These are phyloP conservation scores for Malassezia japonica DNA, from an alignment of 1,284 basidiomycete species.

Conservation along the genomic window DNA sequence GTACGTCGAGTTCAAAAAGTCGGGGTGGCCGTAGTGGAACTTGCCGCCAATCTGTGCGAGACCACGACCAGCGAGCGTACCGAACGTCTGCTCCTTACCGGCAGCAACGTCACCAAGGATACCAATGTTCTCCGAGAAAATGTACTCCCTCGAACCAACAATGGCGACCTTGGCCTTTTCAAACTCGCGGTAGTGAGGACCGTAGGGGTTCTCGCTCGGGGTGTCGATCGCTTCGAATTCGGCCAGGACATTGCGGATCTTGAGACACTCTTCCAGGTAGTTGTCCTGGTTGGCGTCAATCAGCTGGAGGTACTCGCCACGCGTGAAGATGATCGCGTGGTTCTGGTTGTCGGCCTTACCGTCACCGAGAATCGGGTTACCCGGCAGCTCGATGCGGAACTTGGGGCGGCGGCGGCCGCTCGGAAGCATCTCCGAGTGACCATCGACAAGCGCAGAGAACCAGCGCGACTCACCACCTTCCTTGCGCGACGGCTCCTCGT, in stretches of 20 bases:
- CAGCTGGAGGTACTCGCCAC: slow-evolving; percentile 95
- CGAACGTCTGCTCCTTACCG: slow-evolving; percentile 99
- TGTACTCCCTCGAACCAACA: slow-evolving; percentile 96
- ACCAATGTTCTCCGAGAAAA: slow-evolving; percentile 99
- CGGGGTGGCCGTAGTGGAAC: slow-evolving; percentile 95
- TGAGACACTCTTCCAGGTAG: slow-evolving; percentile 97
- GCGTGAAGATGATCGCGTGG: slow-evolving; percentile 97
- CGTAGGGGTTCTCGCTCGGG: slow-evolving; percentile 80
- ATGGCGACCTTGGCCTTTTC: slow-evolving; percentile 84
- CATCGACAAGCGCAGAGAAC: slow-evolving; percentile 92
- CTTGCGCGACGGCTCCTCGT: slow-evolving; percentile 82
- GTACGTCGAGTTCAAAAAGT: slow-evolving; percentile 95
- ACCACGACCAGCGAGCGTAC: slow-evolving; percentile 85
- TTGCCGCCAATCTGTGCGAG: slow-evolving; percentile 97
- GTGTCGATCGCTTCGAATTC: slow-evolving; percentile 93
- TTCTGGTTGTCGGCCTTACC: slow-evolving; percentile 99
- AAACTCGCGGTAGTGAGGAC: slow-evolving; percentile 59
- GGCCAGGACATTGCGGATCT: slow-evolving; percentile 94
- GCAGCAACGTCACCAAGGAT: slow-evolving; percentile 96
- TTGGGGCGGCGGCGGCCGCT: slow-evolving; percentile 84
- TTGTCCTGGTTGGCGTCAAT: slow-evolving; percentile 99
- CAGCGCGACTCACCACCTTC: slow-evolving; percentile 90
- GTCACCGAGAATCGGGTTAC: slow-evolving; percentile 96
- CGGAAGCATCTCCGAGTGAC: slow-evolving; percentile 87
- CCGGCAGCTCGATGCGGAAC: slow-evolving; percentile 95